Percentiles rank a stretch among this genome's conserved stretches.
These are phyloP conservation scores for Fraxinus americana DNA, from an alignment of 257 asterid genomes.

Conservation along the genomic window DNA sequence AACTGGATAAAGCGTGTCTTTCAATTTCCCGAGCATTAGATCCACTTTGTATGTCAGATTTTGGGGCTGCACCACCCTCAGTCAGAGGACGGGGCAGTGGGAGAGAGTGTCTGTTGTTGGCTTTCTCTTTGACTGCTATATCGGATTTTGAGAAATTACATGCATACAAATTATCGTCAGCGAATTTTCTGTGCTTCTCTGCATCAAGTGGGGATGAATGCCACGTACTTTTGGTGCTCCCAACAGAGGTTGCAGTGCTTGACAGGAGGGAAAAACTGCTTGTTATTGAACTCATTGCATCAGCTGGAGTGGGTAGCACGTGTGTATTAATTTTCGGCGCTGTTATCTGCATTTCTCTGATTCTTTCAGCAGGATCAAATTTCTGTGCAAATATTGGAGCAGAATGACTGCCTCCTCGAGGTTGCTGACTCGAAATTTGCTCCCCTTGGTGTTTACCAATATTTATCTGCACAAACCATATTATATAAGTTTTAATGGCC, in stretches of 20 bases:
- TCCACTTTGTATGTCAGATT: conserved; percentile 50
- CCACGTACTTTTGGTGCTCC: conserved; percentile 63
- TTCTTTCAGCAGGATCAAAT: conserved; percentile 65
- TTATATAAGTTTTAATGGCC: not conserved
- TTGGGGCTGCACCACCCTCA: conserved; percentile 53
- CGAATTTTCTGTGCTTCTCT: conserved; percentile 50
- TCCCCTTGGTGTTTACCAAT: conserved; percentile 55
- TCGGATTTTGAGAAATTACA: conserved; percentile 44
- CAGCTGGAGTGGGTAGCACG: conserved; percentile 89
- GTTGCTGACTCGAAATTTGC: conserved; percentile 46
- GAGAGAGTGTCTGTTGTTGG: conserved; percentile 50
- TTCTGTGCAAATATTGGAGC: conserved; percentile 91
- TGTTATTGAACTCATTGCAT: conserved; percentile 63
- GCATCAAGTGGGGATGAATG: conserved; percentile 83
- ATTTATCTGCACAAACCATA: conserved; percentile 37
- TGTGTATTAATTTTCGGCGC: conserved; percentile 61
- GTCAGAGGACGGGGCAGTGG: conserved; percentile 74
- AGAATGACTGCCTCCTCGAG: conserved; percentile 66
- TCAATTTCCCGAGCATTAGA: conserved; percentile 44
- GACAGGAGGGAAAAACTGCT: conserved; percentile 41
- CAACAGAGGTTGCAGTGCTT: conserved; percentile 33
- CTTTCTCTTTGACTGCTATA: conserved; percentile 44
- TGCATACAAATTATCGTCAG: conserved; percentile 45
- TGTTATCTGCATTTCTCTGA: conserved; percentile 52
- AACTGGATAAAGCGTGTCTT: conserved; percentile 82